Conservation (phyloP, 1,139 yeast genomes). For the Protomyces inouyei region DNA sequence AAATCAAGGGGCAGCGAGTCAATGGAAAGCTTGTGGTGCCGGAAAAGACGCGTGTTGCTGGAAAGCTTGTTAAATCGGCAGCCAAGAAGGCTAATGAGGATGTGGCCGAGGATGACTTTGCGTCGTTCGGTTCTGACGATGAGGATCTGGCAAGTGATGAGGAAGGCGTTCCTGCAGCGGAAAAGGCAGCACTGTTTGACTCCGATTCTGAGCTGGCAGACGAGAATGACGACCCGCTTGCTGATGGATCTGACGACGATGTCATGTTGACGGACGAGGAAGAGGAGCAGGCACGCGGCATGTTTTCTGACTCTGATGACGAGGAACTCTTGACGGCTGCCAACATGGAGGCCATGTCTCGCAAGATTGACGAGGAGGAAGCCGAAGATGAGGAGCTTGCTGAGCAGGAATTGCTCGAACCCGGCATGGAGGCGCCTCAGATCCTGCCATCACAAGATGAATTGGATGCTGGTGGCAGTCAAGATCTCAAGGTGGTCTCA, state of each 20-base stretch:
- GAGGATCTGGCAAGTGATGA: slow-evolving; percentile 41
- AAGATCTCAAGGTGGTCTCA: slow-evolving; percentile 73
- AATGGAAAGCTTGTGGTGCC: slow-evolving; percentile 24
- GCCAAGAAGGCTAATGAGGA: not conserved
- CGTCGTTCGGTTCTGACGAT: slow-evolving; percentile 39
- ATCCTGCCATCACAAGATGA: slow-evolving; percentile 46
- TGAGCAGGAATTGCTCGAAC: slow-evolving; percentile 34
- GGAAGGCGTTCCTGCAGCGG: slow-evolving; percentile 28
- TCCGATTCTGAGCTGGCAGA: slow-evolving; percentile 27
- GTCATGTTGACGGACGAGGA: slow-evolving; percentile 25
- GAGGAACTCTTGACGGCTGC: slow-evolving; percentile 73
- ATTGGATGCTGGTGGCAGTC: slow-evolving; percentile 54
- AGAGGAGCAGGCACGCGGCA: slow-evolving; percentile 59
- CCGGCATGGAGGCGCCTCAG: slow-evolving; percentile 42
- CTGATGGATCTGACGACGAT: slow-evolving; percentile 2
- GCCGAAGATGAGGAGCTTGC: slow-evolving; percentile 35
- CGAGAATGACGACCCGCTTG: slow-evolving; percentile 19
- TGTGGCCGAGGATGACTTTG: not conserved
- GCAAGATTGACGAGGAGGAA: slow-evolving; percentile 49
- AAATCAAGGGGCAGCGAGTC: slow-evolving; percentile 23
- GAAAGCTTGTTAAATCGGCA: slow-evolving; percentile 8
- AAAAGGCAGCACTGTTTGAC: slow-evolving; percentile 22
- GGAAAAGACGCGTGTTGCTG: slow-evolving; percentile 24
- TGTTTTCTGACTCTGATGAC: slow-evolving; percentile 59
- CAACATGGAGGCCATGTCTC: slow-evolving; percentile 78